Percentiles rank a stretch among this genome's conserved stretches.
Evolutionary conservation across 2,329 filamentous ascomycete genomes (phyloP).

Genomic region (Emmonsiellopsis sp.): DNA sequence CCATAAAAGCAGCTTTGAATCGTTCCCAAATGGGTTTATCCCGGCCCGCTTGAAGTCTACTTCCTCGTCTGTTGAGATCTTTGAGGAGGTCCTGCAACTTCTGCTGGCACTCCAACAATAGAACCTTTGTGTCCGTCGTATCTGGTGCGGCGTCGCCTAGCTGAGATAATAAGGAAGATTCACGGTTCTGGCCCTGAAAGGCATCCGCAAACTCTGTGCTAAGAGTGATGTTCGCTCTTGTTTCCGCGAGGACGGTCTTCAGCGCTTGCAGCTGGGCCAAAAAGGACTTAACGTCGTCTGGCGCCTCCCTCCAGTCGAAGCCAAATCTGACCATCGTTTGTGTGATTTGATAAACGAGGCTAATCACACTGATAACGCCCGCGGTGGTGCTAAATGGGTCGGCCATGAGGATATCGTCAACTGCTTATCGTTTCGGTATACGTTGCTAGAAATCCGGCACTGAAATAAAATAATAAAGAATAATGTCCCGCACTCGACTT

Average conservation of each 20-base stretch:
- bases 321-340: not conserved
- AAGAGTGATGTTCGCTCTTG: not conserved
- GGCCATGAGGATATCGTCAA: not conserved
- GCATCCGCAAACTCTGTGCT: not conserved
- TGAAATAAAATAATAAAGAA: too few species aligned
- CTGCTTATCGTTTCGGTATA: too few species aligned
- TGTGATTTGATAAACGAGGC: not conserved
- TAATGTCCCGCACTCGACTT: too few species aligned
- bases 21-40: not conserved
- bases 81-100: not conserved
- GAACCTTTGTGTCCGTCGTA: not conserved
- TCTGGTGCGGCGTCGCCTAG: not conserved
- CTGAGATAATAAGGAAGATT: not conserved
- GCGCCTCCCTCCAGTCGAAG: not conserved
- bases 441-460: too few species aligned
- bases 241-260: not conserved
- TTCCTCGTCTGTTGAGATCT: not conserved
- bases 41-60: not conserved
- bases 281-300: not conserved
- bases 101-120: not conserved
- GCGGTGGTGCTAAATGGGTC: not conserved
- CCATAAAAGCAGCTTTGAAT: not conserved
- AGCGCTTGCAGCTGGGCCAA: not conserved
- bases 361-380: not conserved
- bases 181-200: not conserved